Percentiles rank a stretch among this genome's conserved stretches.
phyloP scores from a whole-genome alignment of 179 eudicot genomes.

The Drosera spatulata region DNA sequence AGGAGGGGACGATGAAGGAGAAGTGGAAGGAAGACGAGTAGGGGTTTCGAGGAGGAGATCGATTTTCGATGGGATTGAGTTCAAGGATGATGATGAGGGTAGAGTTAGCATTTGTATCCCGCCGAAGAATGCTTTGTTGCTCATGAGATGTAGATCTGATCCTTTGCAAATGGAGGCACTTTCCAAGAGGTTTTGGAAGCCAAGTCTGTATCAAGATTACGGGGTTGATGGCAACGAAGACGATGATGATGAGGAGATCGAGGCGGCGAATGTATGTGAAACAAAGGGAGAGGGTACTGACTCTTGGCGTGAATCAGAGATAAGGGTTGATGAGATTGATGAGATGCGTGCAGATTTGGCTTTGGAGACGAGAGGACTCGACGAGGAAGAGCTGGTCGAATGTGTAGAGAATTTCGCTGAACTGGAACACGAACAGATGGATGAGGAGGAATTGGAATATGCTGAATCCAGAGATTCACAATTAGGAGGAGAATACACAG shows the following conservation, averaged over 20 bases:
- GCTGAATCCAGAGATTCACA: not conserved
- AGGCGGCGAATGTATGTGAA: not conserved
- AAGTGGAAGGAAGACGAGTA: slow-evolving; percentile 14
- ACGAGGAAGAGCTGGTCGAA: not conserved
- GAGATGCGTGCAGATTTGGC: no score
- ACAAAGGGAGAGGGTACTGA: slow-evolving; percentile 2
- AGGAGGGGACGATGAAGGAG: slow-evolving; percentile 31
- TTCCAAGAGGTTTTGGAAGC: slow-evolving; percentile 39
- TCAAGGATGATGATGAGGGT: slow-evolving; percentile 24
- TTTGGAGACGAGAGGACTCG: no score
- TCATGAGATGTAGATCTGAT: slow-evolving; percentile 94
- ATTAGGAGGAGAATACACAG: not conserved
- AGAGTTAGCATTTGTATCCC: slow-evolving; percentile 66
- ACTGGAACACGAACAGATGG: slow-evolving; percentile 1
- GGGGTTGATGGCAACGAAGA: slow-evolving; percentile 3
- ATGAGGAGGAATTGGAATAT: not conserved
- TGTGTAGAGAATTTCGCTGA: slow-evolving; percentile 6
- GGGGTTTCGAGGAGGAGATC: slow-evolving; percentile 34
- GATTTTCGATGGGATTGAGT: slow-evolving; percentile 53
- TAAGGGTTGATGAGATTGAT: no score
- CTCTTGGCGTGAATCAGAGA: not conserved
- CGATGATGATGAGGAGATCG: slow-evolving; percentile 2
- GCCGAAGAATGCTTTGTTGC: slow-evolving; percentile 72
- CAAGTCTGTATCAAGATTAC: slow-evolving; percentile 13
- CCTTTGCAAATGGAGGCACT: slow-evolving; percentile 64